phyloP scores from a whole-genome alignment of 1,284 basidiomycete species.

The Schizopora paradoxa region DNA sequence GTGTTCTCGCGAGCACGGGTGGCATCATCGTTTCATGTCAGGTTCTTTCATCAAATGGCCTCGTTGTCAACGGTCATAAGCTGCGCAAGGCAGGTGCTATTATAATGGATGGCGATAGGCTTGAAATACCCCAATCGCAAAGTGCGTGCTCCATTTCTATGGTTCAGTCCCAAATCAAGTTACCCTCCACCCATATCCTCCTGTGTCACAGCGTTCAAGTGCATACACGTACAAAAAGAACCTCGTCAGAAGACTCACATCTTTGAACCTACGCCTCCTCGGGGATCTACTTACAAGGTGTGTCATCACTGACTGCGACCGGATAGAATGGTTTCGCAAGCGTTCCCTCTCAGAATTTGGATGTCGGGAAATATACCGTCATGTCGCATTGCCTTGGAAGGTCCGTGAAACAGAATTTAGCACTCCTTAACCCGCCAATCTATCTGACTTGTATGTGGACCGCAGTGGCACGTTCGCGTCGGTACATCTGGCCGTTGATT shows the following conservation, averaged over 20 bases:
- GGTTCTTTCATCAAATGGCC: slow-evolving; percentile 77
- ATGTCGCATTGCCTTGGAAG: slow-evolving; percentile 70
- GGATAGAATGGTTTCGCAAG: slow-evolving; percentile 9
- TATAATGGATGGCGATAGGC: slow-evolving; percentile 66
- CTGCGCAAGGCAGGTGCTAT: slow-evolving; percentile 61
- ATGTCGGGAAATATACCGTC: slow-evolving; percentile 58
- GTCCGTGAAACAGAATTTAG: slow-evolving; percentile 8
- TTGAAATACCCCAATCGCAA: slow-evolving; percentile 62
- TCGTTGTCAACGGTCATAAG: slow-evolving; percentile 63
- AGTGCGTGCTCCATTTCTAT: slow-evolving; percentile 37
- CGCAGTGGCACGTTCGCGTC: slow-evolving; percentile 69
- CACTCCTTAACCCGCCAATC: neutral
- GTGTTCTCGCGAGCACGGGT: slow-evolving; percentile 63
- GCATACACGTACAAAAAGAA: slow-evolving; percentile 50
- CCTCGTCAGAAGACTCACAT: slow-evolving; percentile 45
- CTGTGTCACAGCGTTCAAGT: slow-evolving; percentile 54
- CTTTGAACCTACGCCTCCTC: slow-evolving; percentile 59
- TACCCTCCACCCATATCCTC: slow-evolving; percentile 4
- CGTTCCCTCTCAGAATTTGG: slow-evolving; percentile 31
- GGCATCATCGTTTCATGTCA: slow-evolving; percentile 71
- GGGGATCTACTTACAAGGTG: slow-evolving; percentile 48
- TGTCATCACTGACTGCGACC: slow-evolving; percentile 13
- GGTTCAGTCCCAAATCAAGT: slow-evolving; percentile 6
- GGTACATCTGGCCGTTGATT: slow-evolving; percentile 71
- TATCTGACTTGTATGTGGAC: slow-evolving; percentile 3